Conservation (phyloP, 331 rosid genomes). For the Dryas integrifolia region DNA sequence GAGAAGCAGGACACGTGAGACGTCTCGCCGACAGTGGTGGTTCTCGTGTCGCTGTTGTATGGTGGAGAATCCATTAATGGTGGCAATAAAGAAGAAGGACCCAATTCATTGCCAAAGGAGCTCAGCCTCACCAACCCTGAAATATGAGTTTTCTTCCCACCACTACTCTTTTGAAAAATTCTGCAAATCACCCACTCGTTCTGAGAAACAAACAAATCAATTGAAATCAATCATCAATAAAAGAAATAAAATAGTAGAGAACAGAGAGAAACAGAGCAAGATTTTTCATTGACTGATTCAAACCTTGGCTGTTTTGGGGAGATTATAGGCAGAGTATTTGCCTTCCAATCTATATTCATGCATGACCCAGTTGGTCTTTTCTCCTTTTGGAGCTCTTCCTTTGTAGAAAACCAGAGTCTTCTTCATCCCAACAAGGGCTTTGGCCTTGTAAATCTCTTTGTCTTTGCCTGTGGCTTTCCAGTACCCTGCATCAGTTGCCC, state of each 20-base stretch:
- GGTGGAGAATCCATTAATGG: constrained; percentile 67
- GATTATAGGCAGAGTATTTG: constrained; percentile 30
- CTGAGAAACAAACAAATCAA: constrained; percentile 36
- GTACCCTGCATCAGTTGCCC: constrained; percentile 79
- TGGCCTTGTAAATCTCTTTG: constrained; percentile 51
- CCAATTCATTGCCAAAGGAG: constrained; percentile 29
- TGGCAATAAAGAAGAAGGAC: constrained; percentile 37
- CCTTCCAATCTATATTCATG: constrained; percentile 77
- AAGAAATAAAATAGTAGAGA: background rate
- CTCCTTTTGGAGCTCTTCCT: constrained; percentile 95
- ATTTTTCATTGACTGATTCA: background rate
- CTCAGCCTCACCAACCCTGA: constrained; percentile 38
- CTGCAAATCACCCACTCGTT: constrained; percentile 81
- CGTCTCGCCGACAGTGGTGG: constrained; percentile 24
- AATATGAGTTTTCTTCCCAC: constrained; percentile 43
- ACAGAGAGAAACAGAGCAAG: constrained; percentile 1
- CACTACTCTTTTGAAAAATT: constrained; percentile 47
- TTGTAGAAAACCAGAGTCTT: constrained; percentile 84
- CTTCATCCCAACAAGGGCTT: constrained; percentile 69
- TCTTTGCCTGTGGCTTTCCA: constrained; percentile 99
- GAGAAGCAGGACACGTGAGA: constrained; percentile 70
- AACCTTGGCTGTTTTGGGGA: constrained; percentile 50
- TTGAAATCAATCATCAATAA: background rate
- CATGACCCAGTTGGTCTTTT: constrained; percentile 89
- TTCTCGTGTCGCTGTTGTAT: constrained; percentile 39